Conservation (phyloP, 2,329 filamentous ascomycete genomes). For the Colletotrichum destructivum region DNA sequence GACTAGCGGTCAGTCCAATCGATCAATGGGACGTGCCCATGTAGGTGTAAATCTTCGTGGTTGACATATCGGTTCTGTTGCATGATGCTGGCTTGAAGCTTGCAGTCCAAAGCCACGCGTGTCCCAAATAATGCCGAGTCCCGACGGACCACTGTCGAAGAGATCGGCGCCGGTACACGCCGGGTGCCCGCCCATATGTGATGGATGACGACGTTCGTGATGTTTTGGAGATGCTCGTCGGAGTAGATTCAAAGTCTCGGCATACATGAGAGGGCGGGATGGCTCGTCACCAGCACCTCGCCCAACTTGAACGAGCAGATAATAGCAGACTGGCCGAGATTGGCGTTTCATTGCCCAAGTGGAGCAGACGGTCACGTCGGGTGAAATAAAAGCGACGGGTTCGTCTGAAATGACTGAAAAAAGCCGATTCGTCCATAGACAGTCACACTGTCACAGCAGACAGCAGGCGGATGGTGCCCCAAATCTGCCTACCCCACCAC, state of each 20-base stretch:
- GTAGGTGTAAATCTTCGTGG: too few species aligned
- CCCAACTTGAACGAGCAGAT: not conserved
- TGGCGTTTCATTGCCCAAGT: not conserved
- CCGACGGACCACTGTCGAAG: too few species aligned
- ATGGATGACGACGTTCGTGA: too few species aligned
- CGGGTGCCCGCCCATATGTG: too few species aligned
- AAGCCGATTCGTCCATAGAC: conserved; percentile 23
- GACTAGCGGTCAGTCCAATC: conserved; percentile 34
- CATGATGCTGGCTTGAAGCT: conserved; percentile 15
- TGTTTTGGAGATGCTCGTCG: not conserved
- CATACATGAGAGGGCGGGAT: not conserved
- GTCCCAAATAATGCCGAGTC: not conserved
- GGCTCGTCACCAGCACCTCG: not conserved
- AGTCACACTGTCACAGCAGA: not conserved
- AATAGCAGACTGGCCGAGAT: not conserved
- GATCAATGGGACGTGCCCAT: not conserved
- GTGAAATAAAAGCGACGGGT: conserved; percentile 25
- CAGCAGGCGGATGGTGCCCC: conserved; percentile 1
- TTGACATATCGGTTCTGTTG: conserved; percentile 6
- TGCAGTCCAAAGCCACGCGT: conserved; percentile 8
- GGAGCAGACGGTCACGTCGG: conserved; percentile 20
- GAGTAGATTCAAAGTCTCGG: too few species aligned
- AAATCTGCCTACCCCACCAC: conserved; percentile 8
- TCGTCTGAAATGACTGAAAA: conserved; percentile 28
- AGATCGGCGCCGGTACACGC: too few species aligned